Percentiles rank a stretch among this genome's conserved stretches.
These are phyloP conservation scores for Paecilomyces sp. DNA, from an alignment of 2,329 filamentous ascomycete genomes.

Conservation along the genomic window DNA sequence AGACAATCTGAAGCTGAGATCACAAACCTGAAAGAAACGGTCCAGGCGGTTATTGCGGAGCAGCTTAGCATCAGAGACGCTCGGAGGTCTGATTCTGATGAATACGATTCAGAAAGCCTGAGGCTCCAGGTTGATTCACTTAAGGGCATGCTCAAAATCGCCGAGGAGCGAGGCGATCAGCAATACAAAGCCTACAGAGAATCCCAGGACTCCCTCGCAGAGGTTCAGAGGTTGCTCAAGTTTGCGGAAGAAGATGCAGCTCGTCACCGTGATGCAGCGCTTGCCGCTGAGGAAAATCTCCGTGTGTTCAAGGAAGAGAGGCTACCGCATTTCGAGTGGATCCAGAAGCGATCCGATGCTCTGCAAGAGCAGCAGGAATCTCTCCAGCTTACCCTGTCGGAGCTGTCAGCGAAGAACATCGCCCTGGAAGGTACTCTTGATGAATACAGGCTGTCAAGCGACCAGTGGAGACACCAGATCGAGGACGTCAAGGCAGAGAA, in stretches of 20 bases:
- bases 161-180: constrained; percentile 57
- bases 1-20: constrained; percentile 21
- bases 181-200: constrained; percentile 58
- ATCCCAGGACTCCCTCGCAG: constrained; percentile 65
- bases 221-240: constrained; percentile 63
- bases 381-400: constrained; percentile 45
- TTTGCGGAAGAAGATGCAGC: constrained; percentile 54
- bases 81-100: constrained; percentile 45
- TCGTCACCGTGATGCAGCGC: constrained; percentile 40
- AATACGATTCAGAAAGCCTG: constrained; percentile 43
- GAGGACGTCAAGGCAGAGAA: constrained; percentile 55
- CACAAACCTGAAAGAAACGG: constrained; percentile 53
- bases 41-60: constrained; percentile 56
- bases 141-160: constrained; percentile 59
- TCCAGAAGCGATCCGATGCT: constrained; percentile 60
- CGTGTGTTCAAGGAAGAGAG: constrained; percentile 61
- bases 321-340: constrained; percentile 56
- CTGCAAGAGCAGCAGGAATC: constrained; percentile 61
- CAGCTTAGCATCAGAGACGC: constrained; percentile 48
- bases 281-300: constrained; percentile 61
- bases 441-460: constrained; percentile 55
- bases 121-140: constrained; percentile 58
- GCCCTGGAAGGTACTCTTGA: constrained; percentile 55
- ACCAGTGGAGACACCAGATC: constrained; percentile 53
- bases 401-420: constrained; percentile 53